Evolutionary conservation across 2,329 filamentous ascomycete genomes (phyloP), one percentile per base, ranked within the genome.

Genomic region (Venturia pyrina): DNA sequence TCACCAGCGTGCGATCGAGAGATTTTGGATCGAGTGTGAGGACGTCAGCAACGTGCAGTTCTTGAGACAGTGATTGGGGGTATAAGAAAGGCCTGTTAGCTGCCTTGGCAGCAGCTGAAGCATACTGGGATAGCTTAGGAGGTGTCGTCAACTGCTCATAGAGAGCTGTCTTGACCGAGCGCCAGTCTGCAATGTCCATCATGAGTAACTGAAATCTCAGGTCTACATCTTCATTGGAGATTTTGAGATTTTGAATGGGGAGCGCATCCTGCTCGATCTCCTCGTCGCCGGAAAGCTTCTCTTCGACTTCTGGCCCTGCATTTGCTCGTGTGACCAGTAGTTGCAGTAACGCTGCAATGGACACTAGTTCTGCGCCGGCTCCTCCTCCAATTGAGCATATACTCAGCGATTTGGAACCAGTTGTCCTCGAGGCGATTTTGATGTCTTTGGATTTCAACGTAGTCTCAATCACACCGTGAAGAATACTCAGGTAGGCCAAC

Each of bases 161-260:
- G 5, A 98, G 80, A 15, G 82, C 81, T 0, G 78, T 71, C 6
- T 89, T 79, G 13, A 93, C 85, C 2, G 75, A 69, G 0, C 78
- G 79, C 93, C 95, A 98, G 40, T 89, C 85, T 2, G 89, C 95
- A 21, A 90, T 86, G 77, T 98, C 93, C 61, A 97, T 77, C 28
- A 64, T 32, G 48, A 41, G 41, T 8, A 64, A n/a, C 5, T 41
- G 24, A 21, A 64, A 50, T 7, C 24, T 19, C n/a, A 64, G 17
- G 6, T 53, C 44, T n/a, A 40, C 43, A 32, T 43, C 37, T 50
- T 19, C 34, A 8, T 59, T n/a, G 17, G 64, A 64, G n/a, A 34
- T 21, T 46, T 21, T 32, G 11, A 37, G 63, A 19, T 40, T 43
- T 17, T 41, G 32, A 37, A 32, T 64, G n/a, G 7, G 8, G 17